phyloP scores from a whole-genome alignment of 768 basidiomycete species.

The Mycena galericulata region DNA sequence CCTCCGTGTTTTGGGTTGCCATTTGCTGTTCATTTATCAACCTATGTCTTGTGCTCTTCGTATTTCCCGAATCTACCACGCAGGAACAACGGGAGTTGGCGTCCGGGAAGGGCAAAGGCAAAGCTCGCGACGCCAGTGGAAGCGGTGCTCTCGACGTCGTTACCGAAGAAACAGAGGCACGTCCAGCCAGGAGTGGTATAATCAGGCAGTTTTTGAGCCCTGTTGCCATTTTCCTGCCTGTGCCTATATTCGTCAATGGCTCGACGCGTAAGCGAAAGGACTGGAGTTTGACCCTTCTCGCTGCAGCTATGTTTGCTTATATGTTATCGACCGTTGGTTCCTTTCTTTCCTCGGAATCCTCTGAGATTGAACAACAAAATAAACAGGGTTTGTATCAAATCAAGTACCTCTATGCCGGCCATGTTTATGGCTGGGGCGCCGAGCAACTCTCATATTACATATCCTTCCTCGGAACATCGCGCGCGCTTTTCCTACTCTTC shows the following conservation, averaged over 20 bases:
- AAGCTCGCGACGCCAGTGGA: constrained; percentile 20
- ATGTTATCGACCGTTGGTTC: constrained; percentile 72
- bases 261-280: constrained; percentile 65
- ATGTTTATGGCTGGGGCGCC: constrained; percentile 80
- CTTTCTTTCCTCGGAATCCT: neutral
- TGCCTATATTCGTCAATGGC: constrained; percentile 54
- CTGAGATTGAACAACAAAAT: neutral
- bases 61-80: constrained; percentile 74
- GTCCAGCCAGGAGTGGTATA: constrained; percentile 38
- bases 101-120: constrained; percentile 32
- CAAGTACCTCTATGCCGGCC: constrained; percentile 86
- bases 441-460: constrained; percentile 84
- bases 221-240: constrained; percentile 77
- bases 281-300: constrained; percentile 85
- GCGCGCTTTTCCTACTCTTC: constrained; percentile 72
- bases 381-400: constrained; percentile 76
- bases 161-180: neutral
- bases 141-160: neutral
- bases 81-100: constrained; percentile 54
- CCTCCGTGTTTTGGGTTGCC: constrained; percentile 64
- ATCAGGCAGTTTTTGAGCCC: constrained; percentile 64
- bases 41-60: constrained; percentile 73
- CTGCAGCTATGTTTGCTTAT: constrained; percentile 68
- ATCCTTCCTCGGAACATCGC: constrained; percentile 69
- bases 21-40: constrained; percentile 57